These are phyloP conservation scores for Diaporthe sp. DNA, from an alignment of 2,329 filamentous ascomycete species.

Conservation along the genomic window DNA sequence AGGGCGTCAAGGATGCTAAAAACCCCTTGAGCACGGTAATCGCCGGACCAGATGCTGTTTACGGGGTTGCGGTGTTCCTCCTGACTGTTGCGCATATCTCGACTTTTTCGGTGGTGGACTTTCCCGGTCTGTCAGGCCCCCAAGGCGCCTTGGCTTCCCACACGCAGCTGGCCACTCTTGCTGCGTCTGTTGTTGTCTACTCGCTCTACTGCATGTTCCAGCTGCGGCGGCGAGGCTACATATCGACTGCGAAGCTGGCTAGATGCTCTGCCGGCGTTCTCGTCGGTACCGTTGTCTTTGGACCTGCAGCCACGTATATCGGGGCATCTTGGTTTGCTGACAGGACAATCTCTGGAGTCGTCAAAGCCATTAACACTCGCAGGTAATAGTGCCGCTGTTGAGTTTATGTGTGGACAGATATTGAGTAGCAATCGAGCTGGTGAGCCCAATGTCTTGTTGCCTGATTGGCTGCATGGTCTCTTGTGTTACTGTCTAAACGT, in stretches of 20 bases:
- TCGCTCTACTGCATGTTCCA: background rate
- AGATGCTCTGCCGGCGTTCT: background rate
- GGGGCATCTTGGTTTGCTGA: background rate
- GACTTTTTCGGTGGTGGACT: background rate
- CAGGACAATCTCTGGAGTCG: background rate
- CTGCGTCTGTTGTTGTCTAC: background rate
- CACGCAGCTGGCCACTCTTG: background rate
- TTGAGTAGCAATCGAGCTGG: too few species aligned
- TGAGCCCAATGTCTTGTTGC: too few species aligned
- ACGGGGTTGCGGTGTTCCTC: background rate
- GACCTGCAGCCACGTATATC: background rate
- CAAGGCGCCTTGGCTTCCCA: background rate
- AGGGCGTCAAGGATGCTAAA: background rate
- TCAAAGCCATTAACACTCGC: background rate
- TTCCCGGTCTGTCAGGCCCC: background rate
- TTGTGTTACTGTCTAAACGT: too few species aligned
- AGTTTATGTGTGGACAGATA: too few species aligned
- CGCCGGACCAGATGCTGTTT: background rate
- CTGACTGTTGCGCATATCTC: background rate
- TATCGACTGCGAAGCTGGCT: background rate
- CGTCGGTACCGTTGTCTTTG: background rate
- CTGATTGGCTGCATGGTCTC: too few species aligned
- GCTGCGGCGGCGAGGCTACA: background rate
- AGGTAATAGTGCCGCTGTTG: background rate
- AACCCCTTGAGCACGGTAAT: fast-evolving